Conservation (phyloP, 441 rosid species). For the Flueggea neowawraea region DNA sequence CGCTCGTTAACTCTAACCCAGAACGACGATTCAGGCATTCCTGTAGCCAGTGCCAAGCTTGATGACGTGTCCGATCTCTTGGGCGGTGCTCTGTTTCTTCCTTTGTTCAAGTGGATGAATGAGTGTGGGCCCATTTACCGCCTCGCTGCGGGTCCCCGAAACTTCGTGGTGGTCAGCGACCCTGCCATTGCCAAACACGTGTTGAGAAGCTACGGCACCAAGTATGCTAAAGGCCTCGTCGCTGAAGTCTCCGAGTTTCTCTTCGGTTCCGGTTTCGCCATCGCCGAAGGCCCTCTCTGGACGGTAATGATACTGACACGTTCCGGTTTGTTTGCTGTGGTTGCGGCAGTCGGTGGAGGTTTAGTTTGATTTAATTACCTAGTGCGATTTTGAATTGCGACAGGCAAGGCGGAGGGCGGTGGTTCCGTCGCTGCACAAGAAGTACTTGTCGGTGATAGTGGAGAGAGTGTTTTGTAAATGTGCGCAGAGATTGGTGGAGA, state of each 20-base stretch:
- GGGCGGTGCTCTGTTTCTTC: slow-evolving; percentile 88
- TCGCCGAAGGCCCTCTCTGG: slow-evolving; percentile 90
- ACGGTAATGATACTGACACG: slow-evolving; percentile 42
- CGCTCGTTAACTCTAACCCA: slow-evolving; percentile 43
- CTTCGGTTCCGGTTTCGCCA: slow-evolving; percentile 91
- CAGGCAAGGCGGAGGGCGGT: slow-evolving; percentile 92
- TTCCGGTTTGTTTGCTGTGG: too few relatives aligned
- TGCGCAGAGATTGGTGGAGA: slow-evolving; percentile 88
- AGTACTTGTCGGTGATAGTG: slow-evolving; percentile 77
- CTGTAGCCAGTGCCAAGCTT: slow-evolving; percentile 75
- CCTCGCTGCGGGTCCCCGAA: slow-evolving; percentile 86
- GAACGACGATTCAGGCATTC: slow-evolving; percentile 80
- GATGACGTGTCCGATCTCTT: slow-evolving; percentile 88
- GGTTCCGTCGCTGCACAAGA: slow-evolving; percentile 85
- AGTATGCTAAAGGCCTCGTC: slow-evolving; percentile 83
- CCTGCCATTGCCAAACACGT: slow-evolving; percentile 92
- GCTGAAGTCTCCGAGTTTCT: slow-evolving; percentile 90
- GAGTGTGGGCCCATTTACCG: slow-evolving; percentile 85
- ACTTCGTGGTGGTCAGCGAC: slow-evolving; percentile 85
- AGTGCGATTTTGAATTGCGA: background rate
- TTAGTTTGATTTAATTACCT: too few relatives aligned
- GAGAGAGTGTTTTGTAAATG: slow-evolving; percentile 83
- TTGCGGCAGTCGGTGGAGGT: too few relatives aligned
- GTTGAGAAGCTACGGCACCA: slow-evolving; percentile 65
- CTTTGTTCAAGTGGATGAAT: slow-evolving; percentile 93